Evolutionary conservation across 768 basidiomycete genomes (phyloP).

Genomic region (Xerocomellus amylosporus): DNA sequence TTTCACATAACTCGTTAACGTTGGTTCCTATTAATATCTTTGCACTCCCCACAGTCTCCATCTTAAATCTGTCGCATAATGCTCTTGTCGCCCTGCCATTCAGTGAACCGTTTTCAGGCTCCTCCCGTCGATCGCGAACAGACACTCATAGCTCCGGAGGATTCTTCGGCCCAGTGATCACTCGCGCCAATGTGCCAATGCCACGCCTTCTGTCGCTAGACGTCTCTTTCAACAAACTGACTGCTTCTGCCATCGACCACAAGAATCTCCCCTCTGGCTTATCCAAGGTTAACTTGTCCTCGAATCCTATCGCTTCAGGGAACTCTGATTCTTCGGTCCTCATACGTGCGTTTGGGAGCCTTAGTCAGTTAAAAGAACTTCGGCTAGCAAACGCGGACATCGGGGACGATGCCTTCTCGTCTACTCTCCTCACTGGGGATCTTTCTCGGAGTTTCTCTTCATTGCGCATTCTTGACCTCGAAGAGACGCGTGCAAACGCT

Average conservation of each 20-base stretch:
- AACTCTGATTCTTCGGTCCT: constrained; percentile 31
- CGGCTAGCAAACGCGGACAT: constrained; percentile 55
- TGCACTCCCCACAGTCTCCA: constrained; percentile 62
- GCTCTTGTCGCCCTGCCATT: constrained; percentile 59
- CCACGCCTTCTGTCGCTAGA: constrained; percentile 65
- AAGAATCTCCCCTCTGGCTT: constrained; percentile 51
- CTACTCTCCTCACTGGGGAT: constrained; percentile 15
- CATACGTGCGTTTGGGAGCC: constrained; percentile 44
- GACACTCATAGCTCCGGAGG: constrained; percentile 40
- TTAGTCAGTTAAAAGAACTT: constrained; percentile 57
- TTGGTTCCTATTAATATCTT: constrained; percentile 63
- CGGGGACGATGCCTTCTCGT: constrained; percentile 56
- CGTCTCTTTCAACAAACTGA: constrained; percentile 64
- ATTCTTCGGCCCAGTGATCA: constrained; percentile 64
- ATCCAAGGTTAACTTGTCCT: constrained; percentile 59
- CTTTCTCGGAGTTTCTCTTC: constrained; percentile 43
- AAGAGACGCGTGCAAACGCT: constrained; percentile 57
- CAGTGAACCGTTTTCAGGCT: constrained; percentile 49
- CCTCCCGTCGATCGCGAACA: constrained; percentile 19
- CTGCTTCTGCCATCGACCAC: constrained; percentile 52
- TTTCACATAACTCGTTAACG: constrained; percentile 69
- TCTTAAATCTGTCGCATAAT: constrained; percentile 73
- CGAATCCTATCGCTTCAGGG: constrained; percentile 57
- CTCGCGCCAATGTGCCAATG: constrained; percentile 60
- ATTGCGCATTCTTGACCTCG: constrained; percentile 60